Evolutionary conservation across 768 basidiomycete genomes (phyloP).

Genomic region (Suillus subalutaceus): DNA sequence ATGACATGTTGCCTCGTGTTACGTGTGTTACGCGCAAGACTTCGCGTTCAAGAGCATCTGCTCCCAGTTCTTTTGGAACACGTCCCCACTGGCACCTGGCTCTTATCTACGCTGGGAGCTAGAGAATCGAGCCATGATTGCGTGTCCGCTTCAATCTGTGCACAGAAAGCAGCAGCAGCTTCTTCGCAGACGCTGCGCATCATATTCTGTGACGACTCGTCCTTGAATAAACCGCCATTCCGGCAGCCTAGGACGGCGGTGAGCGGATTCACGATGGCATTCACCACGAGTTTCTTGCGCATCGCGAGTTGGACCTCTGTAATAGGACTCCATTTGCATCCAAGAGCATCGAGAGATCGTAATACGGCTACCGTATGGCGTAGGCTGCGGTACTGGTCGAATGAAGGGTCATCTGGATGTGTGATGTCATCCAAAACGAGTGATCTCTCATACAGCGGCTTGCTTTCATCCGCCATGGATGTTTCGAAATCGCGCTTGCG

Average conservation of each 20-base stretch:
- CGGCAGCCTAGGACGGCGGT: conserved; percentile 79
- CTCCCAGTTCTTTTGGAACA: conserved; percentile 50
- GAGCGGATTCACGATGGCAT: conserved; percentile 83
- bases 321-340: conserved; percentile 66
- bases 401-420: conserved; percentile 34
- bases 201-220: conserved; percentile 46
- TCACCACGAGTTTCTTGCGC: conserved; percentile 81
- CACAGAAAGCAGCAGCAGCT: conserved; percentile 61
- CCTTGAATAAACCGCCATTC: conserved; percentile 72
- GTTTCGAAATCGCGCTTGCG: conserved; percentile 65
- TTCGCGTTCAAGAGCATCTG: conserved; percentile 52
- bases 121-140: conserved; percentile 27
- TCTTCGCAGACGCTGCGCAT: conserved; percentile 67
- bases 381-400: conserved; percentile 57
- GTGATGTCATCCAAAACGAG: conserved; percentile 59
- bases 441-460: conserved; percentile 39
- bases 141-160: conserved; percentile 48
- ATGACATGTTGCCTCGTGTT: conserved; percentile 74
- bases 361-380: conserved; percentile 72
- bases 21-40: conserved; percentile 56
- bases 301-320: conserved; percentile 67
- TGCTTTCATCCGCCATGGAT: conserved; percentile 40
- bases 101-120: conserved; percentile 23
- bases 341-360: conserved; percentile 54
- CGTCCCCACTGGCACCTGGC: conserved; percentile 36